Evolutionary conservation across 2,329 filamentous ascomycete species (phyloP).

Genomic region (Hirsutella thompsonii): DNA sequence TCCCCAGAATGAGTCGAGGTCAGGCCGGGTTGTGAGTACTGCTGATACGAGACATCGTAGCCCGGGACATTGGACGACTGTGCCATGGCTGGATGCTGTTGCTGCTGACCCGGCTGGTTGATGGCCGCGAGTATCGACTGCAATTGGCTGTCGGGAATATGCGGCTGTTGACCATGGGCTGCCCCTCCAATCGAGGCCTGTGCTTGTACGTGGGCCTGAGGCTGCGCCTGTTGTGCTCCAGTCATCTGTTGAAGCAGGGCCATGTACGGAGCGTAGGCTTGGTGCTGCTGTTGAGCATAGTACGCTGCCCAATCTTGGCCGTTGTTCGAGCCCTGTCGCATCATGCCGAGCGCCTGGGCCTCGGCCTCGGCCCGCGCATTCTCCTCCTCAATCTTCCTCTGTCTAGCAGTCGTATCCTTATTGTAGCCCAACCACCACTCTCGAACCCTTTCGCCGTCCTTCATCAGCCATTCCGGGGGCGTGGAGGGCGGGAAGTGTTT

Average conservation of each 20-base stretch:
- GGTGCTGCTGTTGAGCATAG: constrained; percentile 11
- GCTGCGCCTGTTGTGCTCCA: constrained; percentile 17
- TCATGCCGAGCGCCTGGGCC: constrained; percentile 15
- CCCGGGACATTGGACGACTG: background rate
- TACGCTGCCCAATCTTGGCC: constrained; percentile 16
- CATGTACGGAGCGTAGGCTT: constrained; percentile 27
- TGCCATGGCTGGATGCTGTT: background rate
- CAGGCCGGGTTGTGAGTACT: constrained; percentile 9
- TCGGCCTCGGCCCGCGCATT: constrained; percentile 20
- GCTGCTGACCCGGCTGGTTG: constrained; percentile 19
- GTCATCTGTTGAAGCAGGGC: constrained; percentile 27
- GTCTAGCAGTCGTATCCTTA: constrained; percentile 22
- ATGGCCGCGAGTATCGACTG: constrained; percentile 32
- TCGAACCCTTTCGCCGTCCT: constrained; percentile 30
- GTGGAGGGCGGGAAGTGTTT: constrained; percentile 36
- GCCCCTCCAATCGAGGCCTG: background rate
- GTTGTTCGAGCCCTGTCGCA: constrained; percentile 8
- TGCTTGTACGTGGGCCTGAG: constrained; percentile 2
- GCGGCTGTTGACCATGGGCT: constrained; percentile 9
- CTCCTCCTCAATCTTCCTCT: constrained; percentile 25
- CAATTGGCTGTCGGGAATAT: constrained; percentile 24
- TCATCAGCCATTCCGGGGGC: constrained; percentile 38
- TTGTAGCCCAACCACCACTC: constrained; percentile 41
- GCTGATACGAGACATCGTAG: constrained; percentile 25
- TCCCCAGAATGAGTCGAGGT: constrained; percentile 14